phyloP scores from a whole-genome alignment of 495 filamentous ascomycete species.

The Hypoxylon intermedium region DNA sequence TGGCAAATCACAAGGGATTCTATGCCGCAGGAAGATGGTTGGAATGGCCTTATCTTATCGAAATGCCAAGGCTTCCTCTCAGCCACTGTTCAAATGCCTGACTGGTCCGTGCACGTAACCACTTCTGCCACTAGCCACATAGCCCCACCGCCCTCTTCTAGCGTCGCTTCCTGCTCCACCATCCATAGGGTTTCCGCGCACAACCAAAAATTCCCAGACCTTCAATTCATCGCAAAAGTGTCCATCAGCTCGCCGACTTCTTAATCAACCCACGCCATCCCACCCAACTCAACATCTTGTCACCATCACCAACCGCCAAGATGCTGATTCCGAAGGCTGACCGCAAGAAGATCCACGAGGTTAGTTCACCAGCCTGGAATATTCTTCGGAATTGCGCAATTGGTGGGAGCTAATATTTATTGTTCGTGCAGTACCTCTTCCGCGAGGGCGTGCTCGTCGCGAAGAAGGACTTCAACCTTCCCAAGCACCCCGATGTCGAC shows the following conservation, averaged over 20 bases:
- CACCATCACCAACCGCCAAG: slow-evolving; percentile 61
- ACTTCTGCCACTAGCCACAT: background rate
- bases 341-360: slow-evolving; percentile 98
- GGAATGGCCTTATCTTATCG: too few species aligned
- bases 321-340: slow-evolving; percentile 99
- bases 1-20: too few species aligned
- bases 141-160: slow-evolving; percentile 41
- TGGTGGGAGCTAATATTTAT: slow-evolving; percentile 44
- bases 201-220: slow-evolving; percentile 44
- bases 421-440: slow-evolving; percentile 85
- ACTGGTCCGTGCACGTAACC: too few species aligned
- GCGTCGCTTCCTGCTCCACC: slow-evolving; percentile 39
- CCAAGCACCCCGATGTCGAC: slow-evolving; percentile 92
- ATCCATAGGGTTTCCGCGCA: slow-evolving; percentile 48
- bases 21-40: too few species aligned
- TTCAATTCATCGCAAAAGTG: slow-evolving; percentile 42
- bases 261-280: slow-evolving; percentile 35
- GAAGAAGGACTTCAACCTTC: slow-evolving; percentile 96
- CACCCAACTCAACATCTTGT: slow-evolving; percentile 50
- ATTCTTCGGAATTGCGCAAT: background rate
- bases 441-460: slow-evolving; percentile 99
- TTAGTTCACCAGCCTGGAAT: slow-evolving; percentile 48
- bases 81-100: too few species aligned
- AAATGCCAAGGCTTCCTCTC: too few species aligned
- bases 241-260: slow-evolving; percentile 40